Percentiles rank a stretch among this genome's conserved stretches.
phyloP scores from a whole-genome alignment of 176 grass and related monocot genomes.

The Cenchrus fungigraminus region DNA sequence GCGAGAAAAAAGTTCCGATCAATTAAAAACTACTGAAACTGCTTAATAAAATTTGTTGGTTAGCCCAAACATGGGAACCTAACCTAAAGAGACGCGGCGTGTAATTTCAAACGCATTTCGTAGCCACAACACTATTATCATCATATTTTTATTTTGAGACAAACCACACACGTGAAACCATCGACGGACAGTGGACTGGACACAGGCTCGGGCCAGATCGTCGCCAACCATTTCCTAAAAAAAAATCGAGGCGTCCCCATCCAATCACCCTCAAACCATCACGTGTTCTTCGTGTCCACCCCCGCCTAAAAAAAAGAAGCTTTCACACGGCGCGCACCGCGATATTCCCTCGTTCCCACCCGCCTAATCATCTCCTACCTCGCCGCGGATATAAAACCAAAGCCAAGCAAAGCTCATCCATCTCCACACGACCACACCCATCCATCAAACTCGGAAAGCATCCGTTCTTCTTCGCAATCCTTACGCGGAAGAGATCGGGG shows the following conservation, averaged over 20 bases:
- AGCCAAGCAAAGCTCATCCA: not conserved
- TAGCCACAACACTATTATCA: not conserved
- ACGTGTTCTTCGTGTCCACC: conserved; percentile 23
- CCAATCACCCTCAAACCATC: not conserved
- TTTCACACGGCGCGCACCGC: not conserved
- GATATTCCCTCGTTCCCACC: not conserved
- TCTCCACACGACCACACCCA: not conserved
- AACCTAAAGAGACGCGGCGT: not conserved
- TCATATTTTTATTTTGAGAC: not conserved
- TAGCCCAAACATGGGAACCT: no score
- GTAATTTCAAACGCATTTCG: not conserved
- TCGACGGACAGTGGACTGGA: not conserved
- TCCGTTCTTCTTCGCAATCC: not conserved
- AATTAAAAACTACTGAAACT: no score
- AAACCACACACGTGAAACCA: not conserved
- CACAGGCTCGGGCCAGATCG: not conserved
- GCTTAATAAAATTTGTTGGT: no score
- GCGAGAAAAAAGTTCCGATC: no score
- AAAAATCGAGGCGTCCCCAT: not conserved
- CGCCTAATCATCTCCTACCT: not conserved
- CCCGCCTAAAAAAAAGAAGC: not conserved
- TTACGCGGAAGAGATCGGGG: not conserved
- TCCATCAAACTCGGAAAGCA: not conserved
- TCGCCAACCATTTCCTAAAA: not conserved
- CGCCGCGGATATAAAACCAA: not conserved